Evolutionary conservation across 2,329 filamentous ascomycete species (phyloP), one percentile per base, ranked within the genome.

Genomic region (Macrophomina pseudophaseolina): DNA sequence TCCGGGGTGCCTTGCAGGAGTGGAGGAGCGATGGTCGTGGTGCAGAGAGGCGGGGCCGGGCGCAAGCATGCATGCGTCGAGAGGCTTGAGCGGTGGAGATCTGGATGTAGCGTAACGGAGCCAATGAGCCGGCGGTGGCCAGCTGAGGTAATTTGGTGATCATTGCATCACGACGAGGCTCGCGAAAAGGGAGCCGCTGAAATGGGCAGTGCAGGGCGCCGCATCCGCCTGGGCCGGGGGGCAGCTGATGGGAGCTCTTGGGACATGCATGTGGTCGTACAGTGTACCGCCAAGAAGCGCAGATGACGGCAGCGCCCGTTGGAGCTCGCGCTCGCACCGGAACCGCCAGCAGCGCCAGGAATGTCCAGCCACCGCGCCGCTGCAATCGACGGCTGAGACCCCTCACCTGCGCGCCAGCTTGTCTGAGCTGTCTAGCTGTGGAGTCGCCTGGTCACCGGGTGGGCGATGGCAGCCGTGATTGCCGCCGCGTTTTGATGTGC

Each of bases 381-480:
- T 60, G 56, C 4, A 49, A 35, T 38, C 23, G n/a, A 54, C 11
- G n/a, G 35, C 35, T 38, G 35, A n/a, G 32, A 44, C 58, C 58
- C 58, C 58, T 62, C 58, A 62, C 44, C 14, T 62, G 44, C 35
- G 35, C 3, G 6, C 11, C 7, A 38, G 35, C 40, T 30, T 44
- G 33, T n/a, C n/a, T n/a, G n/a, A n/a, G 42, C 44, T 49, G 44
- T 23, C 28, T 40, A n/a, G 53, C 18, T 7, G 53, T 40, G 18
- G 44, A 62, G 58, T 49, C 58, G 23, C n/a, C 30, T 30, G 58
- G 44, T 62, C 58, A 62, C 28, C 42, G 30, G 58, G 44, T 16
- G 40, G 58, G 44, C 58, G 58, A 44, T 62, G 30, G 58, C 54
- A 65, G 63, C 63, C 63, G 63, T 65, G 63, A 65, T 65, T 65